A percentile compares a stretch with the other conserved stretches of the same genome.
Conservation (phyloP, 805 yeast genomes). For the Cyberlindnera nakhonratchasimensis region DNA sequence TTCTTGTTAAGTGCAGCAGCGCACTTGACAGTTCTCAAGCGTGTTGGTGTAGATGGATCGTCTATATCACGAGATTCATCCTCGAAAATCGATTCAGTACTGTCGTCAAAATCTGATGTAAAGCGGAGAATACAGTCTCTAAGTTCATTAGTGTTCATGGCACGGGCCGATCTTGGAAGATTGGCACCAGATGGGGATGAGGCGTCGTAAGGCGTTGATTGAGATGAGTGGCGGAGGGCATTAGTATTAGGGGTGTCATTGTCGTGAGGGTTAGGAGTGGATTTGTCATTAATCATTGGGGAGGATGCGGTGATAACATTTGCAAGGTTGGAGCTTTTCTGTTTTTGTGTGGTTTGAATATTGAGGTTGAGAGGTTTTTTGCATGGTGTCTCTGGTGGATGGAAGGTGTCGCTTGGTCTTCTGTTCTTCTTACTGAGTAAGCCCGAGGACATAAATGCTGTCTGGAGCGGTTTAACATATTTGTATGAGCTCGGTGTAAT, state of each 20-base stretch:
- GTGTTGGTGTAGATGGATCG: constrained; percentile 45
- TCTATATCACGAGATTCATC: constrained; percentile 19
- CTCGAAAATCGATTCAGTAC: constrained; percentile 28
- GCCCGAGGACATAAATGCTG: constrained; percentile 78
- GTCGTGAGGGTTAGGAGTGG: constrained; percentile 22
- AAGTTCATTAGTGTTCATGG: constrained; percentile 37
- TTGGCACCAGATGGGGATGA: constrained; percentile 16
- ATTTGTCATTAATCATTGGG: constrained; percentile 28
- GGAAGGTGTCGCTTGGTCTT: constrained; percentile 33
- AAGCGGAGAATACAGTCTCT: constrained; percentile 39
- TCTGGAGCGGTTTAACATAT: constrained; percentile 78
- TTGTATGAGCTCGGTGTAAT: constrained; percentile 57
- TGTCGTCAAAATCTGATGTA: constrained; percentile 41
- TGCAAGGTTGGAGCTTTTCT: constrained; percentile 27
- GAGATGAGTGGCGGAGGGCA: constrained; percentile 10
- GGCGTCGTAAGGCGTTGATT: constrained; percentile 18
- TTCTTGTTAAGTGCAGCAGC: constrained; percentile 17
- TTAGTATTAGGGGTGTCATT: constrained; percentile 15
- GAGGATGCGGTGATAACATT: constrained; percentile 31
- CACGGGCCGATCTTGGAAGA: constrained; percentile 27
- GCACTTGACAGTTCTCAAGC: constrained; percentile 25
- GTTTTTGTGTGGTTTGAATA: constrained; percentile 18
- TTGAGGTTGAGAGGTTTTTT: constrained; percentile 37
- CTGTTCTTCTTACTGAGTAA: constrained; percentile 57
- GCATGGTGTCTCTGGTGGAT: constrained; percentile 65